Conservation (phyloP, 2,329 filamentous ascomycete genomes). For the Colletotrichum kahawae region DNA sequence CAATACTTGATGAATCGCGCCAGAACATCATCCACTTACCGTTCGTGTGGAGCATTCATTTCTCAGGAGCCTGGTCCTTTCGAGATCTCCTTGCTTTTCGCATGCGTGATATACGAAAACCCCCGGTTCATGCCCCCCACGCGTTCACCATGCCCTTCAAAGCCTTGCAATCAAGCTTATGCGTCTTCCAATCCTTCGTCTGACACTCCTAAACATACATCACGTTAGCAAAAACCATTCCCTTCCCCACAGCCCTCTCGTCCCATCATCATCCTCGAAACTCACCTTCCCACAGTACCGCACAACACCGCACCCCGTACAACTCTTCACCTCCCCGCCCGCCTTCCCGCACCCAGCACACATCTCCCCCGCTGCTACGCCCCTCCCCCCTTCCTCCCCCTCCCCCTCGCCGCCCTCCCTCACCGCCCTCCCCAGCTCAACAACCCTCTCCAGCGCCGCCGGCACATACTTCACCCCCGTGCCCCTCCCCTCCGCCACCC, state of each 20-base stretch:
- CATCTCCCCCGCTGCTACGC: not conserved
- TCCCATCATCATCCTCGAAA: not conserved
- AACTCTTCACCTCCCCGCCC: conserved; percentile 38
- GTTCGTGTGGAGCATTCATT: too few species aligned
- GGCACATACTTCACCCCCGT: conserved; percentile 36
- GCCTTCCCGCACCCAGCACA: conserved; percentile 34
- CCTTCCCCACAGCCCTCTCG: not conserved
- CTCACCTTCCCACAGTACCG: conserved; percentile 53
- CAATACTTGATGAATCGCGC: too few species aligned
- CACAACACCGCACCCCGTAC: conserved; percentile 47
- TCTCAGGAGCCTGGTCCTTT: not conserved
- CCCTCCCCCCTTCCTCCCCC: not conserved
- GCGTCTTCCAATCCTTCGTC: conserved; percentile 45
- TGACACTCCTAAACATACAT: conserved; percentile 43
- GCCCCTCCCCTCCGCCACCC: conserved; percentile 36
- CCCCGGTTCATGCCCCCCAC: conserved; percentile 28
- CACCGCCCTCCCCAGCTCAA: conserved; percentile 29
- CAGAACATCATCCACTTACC: too few species aligned
- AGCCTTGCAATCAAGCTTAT: conserved; percentile 50
- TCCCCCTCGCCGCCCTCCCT: conserved; percentile 19
- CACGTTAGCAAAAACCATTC: not conserved
- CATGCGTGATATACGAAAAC: not conserved
- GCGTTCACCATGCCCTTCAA: conserved; percentile 43
- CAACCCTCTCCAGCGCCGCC: conserved; percentile 28
- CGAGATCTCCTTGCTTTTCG: not conserved